These are phyloP conservation scores for Babesia sp. DNA, from an alignment of 169 alveolate genomes.

Conservation along the genomic window DNA sequence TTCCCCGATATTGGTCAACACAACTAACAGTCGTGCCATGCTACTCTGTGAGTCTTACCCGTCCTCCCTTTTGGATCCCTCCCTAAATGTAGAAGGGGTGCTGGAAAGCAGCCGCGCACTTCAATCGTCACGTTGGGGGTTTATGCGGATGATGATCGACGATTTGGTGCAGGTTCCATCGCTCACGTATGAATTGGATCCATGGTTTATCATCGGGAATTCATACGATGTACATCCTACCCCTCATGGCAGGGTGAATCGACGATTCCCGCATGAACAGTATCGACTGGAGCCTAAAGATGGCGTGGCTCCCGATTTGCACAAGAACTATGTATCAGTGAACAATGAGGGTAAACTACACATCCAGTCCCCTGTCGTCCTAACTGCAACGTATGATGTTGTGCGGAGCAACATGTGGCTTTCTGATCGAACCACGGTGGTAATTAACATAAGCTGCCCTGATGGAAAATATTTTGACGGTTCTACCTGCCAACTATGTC, in stretches of 20 bases:
- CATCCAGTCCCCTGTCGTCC: conserved; percentile 7
- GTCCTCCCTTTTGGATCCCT: neutral
- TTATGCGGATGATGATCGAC: conserved; percentile 27
- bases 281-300: neutral
- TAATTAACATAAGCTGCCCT: conserved; percentile 58
- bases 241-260: neutral
- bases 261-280: neutral
- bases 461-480: conserved; percentile 70
- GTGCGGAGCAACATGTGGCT: conserved; percentile 47
- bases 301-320: conserved; percentile 10
- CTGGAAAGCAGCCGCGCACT: neutral
- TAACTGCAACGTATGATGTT: conserved; percentile 18
- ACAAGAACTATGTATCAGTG: neutral
- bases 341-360: conserved; percentile 21
- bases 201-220: neutral
- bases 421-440: conserved; percentile 1
- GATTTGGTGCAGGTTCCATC: conserved; percentile 16
- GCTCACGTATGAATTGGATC: neutral
- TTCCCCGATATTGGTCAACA: neutral
- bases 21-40: conserved; percentile 3
- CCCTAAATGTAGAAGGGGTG: conserved; percentile 1
- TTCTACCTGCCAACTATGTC: conserved; percentile 72
- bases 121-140: conserved; percentile 5
- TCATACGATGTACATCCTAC: neutral
- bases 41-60: conserved; percentile 17